phyloP scores from a whole-genome alignment of 331 rosid genomes.

The Quercus tomentella region DNA sequence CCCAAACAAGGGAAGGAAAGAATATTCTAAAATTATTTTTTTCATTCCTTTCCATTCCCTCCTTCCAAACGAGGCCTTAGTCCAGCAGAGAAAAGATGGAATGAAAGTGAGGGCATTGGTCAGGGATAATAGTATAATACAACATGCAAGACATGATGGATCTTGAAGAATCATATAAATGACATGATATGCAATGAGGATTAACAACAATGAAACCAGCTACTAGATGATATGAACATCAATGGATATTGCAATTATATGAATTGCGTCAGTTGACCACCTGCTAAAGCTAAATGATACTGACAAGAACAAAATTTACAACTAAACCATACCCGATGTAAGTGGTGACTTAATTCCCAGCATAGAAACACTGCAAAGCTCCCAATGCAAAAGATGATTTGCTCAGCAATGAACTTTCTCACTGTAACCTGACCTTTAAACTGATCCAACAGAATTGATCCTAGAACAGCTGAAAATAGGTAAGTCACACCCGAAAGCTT shows the following conservation, averaged over 20 bases:
- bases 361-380: constrained; percentile 62
- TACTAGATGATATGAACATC: background rate
- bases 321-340: constrained; percentile 51
- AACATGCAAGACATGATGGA: background rate
- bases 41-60: no score
- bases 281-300: background rate
- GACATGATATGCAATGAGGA: background rate
- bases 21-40: no score
- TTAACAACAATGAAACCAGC: background rate
- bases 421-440: constrained; percentile 33
- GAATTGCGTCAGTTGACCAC: background rate
- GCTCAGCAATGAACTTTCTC: constrained; percentile 39
- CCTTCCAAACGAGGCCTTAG: no score
- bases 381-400: constrained; percentile 44
- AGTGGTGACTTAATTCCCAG: constrained; percentile 88
- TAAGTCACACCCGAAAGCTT: constrained; percentile 63
- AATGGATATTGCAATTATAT: background rate
- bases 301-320: background rate
- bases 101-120: background rate
- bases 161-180: background rate
- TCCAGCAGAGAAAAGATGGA: background rate
- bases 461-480: constrained; percentile 44
- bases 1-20: no score
- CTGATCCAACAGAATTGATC: constrained; percentile 47
- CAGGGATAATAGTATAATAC: background rate